phyloP scores from a whole-genome alignment of 805 yeast genomes.

The Ogataea haglerorum region DNA sequence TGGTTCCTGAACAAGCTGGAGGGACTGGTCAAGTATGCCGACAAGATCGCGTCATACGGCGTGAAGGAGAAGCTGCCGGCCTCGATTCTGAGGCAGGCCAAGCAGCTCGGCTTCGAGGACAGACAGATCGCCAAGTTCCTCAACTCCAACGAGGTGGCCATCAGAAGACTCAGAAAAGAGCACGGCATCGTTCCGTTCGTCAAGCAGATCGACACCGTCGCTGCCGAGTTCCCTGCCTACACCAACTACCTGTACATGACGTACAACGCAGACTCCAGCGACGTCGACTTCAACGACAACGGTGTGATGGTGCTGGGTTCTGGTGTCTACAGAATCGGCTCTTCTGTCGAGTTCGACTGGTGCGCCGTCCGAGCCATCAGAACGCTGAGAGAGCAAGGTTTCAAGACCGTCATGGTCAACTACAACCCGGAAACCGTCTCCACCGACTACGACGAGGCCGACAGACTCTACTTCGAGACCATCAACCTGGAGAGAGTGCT shows the following conservation, averaged over 20 bases:
- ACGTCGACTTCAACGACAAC: constrained; percentile 83
- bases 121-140: constrained; percentile 90
- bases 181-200: constrained; percentile 87
- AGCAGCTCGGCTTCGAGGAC: constrained; percentile 95
- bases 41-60: constrained; percentile 54
- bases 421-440: constrained; percentile 98
- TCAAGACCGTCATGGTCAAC: constrained; percentile 93
- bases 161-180: constrained; percentile 84
- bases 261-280: constrained; percentile 86
- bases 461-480: constrained; percentile 92
- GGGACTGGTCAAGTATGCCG: constrained; percentile 69
- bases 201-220: constrained; percentile 96
- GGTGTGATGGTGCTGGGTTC: constrained; percentile 96
- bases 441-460: constrained; percentile 98
- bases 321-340: constrained; percentile 98
- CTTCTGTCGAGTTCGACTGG: constrained; percentile 99
- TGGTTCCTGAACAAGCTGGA: constrained; percentile 92
- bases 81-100: constrained; percentile 71
- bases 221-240: constrained; percentile 97
- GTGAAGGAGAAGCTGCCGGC: constrained; percentile 61
- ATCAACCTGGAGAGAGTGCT: constrained; percentile 90
- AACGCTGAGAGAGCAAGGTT: constrained; percentile 80
- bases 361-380: constrained; percentile 98
- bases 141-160: constrained; percentile 87
- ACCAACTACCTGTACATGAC: constrained; percentile 95